Evolutionary conservation across 2,329 filamentous ascomycete genomes (phyloP), one percentile per base, ranked within the genome.

Genomic region (Aureobasidium sp.): DNA sequence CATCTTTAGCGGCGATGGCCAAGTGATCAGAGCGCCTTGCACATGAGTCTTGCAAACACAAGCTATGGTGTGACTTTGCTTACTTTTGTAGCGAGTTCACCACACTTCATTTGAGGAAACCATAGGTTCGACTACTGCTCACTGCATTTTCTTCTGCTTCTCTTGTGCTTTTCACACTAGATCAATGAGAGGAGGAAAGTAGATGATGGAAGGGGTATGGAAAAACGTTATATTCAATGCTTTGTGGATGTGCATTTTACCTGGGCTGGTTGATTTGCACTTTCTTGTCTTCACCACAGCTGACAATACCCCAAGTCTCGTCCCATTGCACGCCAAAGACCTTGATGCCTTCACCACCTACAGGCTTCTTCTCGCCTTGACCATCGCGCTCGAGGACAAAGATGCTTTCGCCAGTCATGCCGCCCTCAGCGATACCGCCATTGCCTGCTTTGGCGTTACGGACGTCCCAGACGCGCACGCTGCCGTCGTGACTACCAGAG

Each of bases 281-380:
- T 78, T 85, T 87, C 79, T 94, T 96, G 72, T 99, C 94, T 81
- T 97, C 92, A 17, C 93, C 91, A 47, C 81, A 91, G 70, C 90
- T 95, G 48, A 97, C 88, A 72, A 99, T 93, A 1, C 94, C 95
- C 71, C 95, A 85, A 7, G 86, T 84, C 72, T 82, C 80, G 74
- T 97, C 90, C 94, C 94, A 99, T 63, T 81, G 83, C 5, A 97
- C 89, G 37, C 85, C 84, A 74, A 97, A 90, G 53, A 99, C 91
- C 82, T 97, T 97, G 65, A 87, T 84, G 27, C 91, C 91, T 64
- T 94, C 90, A 1, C 92, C 92, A 8, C 85, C 17, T 81, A 81
- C 70, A 83, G 67, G 84, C 70, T 84, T 84, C 64, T 83, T 80
- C 15, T 71, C 69, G 71, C 85, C 84, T 64, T 82, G 79, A 73